Evolutionary conservation across 768 basidiomycete genomes (phyloP).

Genomic region (Boletus sp.): DNA sequence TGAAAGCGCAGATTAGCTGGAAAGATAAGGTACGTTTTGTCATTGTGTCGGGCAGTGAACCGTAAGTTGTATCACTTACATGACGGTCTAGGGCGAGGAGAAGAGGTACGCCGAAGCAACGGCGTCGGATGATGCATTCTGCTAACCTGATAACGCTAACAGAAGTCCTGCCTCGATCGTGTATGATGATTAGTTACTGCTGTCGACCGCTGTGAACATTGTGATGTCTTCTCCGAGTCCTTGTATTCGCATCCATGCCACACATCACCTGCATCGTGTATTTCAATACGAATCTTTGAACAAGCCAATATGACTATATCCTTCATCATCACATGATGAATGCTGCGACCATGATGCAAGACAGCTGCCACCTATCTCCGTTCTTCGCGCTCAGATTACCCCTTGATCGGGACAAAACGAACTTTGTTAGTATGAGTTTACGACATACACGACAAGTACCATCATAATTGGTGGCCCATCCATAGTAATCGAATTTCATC

Average conservation of each 20-base stretch:
- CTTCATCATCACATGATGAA: background rate
- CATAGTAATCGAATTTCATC: too few relatives aligned
- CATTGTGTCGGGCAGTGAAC: background rate
- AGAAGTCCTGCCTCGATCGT: constrained; percentile 24
- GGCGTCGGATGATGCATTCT: background rate
- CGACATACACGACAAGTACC: too few relatives aligned
- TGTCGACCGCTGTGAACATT: background rate
- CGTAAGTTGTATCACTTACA: background rate
- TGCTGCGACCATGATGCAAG: background rate
- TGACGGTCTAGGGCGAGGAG: constrained; percentile 13
- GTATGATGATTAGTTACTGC: constrained; percentile 15
- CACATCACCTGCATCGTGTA: background rate
- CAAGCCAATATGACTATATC: background rate
- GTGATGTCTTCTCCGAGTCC: background rate
- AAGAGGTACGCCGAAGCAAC: constrained; percentile 2
- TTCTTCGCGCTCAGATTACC: too few relatives aligned
- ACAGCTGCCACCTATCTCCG: background rate
- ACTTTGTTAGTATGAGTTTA: too few relatives aligned
- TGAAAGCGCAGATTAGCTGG: constrained; percentile 47
- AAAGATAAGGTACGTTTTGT: constrained; percentile 22
- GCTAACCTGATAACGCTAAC: background rate
- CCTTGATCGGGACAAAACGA: too few relatives aligned
- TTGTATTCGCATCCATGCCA: background rate
- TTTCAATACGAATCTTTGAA: background rate
- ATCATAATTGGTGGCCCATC: too few relatives aligned